Percentiles rank a stretch among this genome's conserved stretches.
Conservation (phyloP, 1,284 basidiomycete genomes). For the Ganoderma lucidum region DNA sequence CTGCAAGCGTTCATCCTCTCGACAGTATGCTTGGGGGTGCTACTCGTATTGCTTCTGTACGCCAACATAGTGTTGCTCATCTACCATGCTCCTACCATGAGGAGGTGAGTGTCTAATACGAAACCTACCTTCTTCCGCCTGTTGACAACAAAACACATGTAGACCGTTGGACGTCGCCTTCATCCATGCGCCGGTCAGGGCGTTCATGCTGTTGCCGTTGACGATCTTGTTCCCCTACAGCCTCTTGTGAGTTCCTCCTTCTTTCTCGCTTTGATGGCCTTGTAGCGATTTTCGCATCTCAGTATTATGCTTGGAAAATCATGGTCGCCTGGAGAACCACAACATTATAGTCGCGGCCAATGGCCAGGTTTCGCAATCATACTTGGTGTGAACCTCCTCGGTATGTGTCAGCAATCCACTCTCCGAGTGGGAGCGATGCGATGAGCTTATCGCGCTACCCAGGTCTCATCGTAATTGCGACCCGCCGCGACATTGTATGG, state of each 20-base stretch:
- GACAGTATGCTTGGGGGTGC: slow-evolving; percentile 67
- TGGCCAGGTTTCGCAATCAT: slow-evolving; percentile 72
- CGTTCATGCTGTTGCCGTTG: slow-evolving; percentile 69
- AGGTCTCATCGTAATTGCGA: slow-evolving; percentile 60
- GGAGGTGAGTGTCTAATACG: slow-evolving; percentile 26
- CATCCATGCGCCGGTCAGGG: slow-evolving; percentile 77
- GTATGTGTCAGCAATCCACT: slow-evolving; percentile 22
- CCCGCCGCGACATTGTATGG: slow-evolving; percentile 74
- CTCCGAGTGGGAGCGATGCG: background rate
- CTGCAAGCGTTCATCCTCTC: slow-evolving; percentile 68
- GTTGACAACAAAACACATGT: slow-evolving; percentile 38
- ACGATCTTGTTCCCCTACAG: slow-evolving; percentile 57
- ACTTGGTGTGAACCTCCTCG: slow-evolving; percentile 62
- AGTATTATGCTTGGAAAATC: slow-evolving; percentile 63
- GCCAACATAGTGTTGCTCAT: slow-evolving; percentile 72
- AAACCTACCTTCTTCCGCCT: background rate
- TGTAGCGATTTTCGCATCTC: background rate
- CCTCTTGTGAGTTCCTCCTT: slow-evolving; percentile 53
- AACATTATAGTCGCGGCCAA: slow-evolving; percentile 58
- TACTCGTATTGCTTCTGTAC: slow-evolving; percentile 68
- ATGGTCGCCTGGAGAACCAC: slow-evolving; percentile 51
- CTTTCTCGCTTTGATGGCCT: background rate
- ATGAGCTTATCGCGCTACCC: slow-evolving; percentile 26
- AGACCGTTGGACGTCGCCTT: slow-evolving; percentile 71
- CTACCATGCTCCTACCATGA: slow-evolving; percentile 63